phyloP scores from a whole-genome alignment of 768 basidiomycete genomes.

The Russula dissimulans region DNA sequence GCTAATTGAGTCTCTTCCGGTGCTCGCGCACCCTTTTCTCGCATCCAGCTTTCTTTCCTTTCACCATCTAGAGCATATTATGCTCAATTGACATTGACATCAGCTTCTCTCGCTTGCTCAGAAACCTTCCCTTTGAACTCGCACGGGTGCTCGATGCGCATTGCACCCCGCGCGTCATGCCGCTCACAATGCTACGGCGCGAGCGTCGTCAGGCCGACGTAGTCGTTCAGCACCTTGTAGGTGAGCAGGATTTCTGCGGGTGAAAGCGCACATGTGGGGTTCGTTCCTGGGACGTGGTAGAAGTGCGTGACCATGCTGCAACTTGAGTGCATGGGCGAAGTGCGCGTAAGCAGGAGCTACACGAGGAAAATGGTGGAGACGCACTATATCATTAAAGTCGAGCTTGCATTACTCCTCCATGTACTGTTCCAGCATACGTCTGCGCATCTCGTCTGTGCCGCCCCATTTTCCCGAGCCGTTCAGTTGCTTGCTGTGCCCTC shows the following conservation, averaged over 20 bases:
- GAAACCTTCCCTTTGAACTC: constrained; percentile 61
- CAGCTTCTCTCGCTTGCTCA: constrained; percentile 29
- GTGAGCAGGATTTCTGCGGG: constrained; percentile 86
- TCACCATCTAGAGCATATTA: no score
- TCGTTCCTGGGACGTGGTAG: constrained; percentile 68
- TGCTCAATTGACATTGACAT: no score
- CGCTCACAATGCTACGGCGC: constrained; percentile 74
- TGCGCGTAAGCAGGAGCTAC: not conserved
- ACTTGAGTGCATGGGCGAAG: constrained; percentile 40
- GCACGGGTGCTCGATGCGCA: constrained; percentile 52
- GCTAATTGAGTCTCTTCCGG: no score
- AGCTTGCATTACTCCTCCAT: constrained; percentile 87
- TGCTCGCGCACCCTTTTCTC: no score
- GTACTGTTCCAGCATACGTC: constrained; percentile 72
- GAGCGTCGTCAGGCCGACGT: constrained; percentile 80
- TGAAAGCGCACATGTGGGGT: constrained; percentile 58
- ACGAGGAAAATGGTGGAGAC: constrained; percentile 23
- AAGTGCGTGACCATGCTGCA: constrained; percentile 84
- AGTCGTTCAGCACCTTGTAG: constrained; percentile 87
- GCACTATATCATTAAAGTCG: constrained; percentile 92
- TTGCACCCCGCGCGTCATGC: constrained; percentile 51
- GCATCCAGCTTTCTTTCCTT: no score
- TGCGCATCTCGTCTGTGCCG: constrained; percentile 86
- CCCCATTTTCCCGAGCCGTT: constrained; percentile 42
- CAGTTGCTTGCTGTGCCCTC: no score